Evolutionary conservation across 2,329 filamentous ascomycete genomes (phyloP).

Genomic region (Colletotrichum coccodes): DNA sequence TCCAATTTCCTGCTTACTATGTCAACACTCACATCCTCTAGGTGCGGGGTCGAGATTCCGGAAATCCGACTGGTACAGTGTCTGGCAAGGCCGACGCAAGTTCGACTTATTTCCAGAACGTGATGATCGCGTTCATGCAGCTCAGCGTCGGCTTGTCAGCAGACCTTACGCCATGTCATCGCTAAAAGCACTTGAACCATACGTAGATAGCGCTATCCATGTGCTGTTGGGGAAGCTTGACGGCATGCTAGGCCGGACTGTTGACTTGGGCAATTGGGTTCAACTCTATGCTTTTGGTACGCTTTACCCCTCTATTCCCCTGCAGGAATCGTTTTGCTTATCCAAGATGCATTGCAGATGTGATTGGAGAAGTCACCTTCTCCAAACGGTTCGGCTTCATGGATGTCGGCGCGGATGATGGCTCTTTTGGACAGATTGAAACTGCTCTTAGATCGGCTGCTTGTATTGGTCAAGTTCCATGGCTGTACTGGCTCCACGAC

Average conservation of each 20-base stretch:
- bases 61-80: constrained; percentile 16
- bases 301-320: too few relatives aligned
- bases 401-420: constrained; percentile 14
- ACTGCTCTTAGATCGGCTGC: constrained; percentile 8
- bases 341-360: not conserved
- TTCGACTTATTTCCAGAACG: constrained; percentile 19
- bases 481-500: constrained; percentile 19
- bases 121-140: constrained; percentile 3
- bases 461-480: constrained; percentile 17
- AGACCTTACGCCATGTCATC: constrained; percentile 15
- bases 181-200: constrained; percentile 17
- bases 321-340: not conserved
- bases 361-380: constrained; percentile 17
- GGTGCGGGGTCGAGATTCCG: constrained; percentile 20
- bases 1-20: too few relatives aligned
- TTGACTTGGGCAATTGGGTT: constrained; percentile 19
- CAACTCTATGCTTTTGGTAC: constrained; percentile 22
- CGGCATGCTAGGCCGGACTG: constrained; percentile 4
- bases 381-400: constrained; percentile 21
- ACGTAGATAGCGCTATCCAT: constrained; percentile 10
- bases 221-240: constrained; percentile 6
- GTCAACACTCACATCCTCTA: too few relatives aligned
- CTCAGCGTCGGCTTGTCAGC: constrained; percentile 9
- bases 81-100: constrained; percentile 17
- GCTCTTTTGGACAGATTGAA: constrained; percentile 15